Conservation (phyloP, 345 rosid species). For the Brassica incana region DNA sequence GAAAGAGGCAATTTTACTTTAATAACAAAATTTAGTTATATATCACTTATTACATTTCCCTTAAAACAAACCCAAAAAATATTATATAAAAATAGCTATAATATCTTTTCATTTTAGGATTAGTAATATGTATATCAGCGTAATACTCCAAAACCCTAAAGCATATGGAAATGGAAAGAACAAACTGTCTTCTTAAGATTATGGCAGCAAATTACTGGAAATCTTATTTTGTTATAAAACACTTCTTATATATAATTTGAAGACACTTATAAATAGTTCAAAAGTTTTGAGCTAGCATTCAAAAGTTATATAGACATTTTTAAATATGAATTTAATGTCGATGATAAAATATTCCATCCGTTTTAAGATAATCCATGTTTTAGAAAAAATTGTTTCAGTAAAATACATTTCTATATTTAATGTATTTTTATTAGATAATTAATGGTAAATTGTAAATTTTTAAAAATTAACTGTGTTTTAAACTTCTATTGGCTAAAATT, state of each 20-base stretch:
- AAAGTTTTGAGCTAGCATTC: constrained; percentile 1
- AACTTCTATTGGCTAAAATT: too few species aligned
- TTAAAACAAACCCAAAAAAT: too few species aligned
- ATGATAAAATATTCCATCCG: neutral
- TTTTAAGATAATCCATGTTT: too few species aligned
- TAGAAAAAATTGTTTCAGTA: too few species aligned
- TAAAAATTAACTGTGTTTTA: too few species aligned
- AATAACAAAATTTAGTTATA: too few species aligned
- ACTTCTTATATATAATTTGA: neutral
- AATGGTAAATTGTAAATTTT: too few species aligned
- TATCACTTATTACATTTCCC: too few species aligned
- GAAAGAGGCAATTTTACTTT: neutral
- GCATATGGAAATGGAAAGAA: neutral
- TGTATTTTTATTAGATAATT: too few species aligned
- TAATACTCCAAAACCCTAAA: constrained; percentile 10
- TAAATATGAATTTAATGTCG: neutral
- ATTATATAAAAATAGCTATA: too few species aligned
- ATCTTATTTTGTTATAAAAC: neutral
- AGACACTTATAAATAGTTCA: neutral
- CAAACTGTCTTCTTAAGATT: neutral
- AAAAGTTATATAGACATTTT: neutral
- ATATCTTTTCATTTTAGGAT: too few species aligned
- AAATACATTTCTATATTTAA: too few species aligned
- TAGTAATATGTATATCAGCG: neutral
- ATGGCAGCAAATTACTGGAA: neutral